Evolutionary conservation across 352 stramenopile species (phyloP), one percentile per base, ranked within the genome.

Genomic region (Pythium rishiriense): DNA sequence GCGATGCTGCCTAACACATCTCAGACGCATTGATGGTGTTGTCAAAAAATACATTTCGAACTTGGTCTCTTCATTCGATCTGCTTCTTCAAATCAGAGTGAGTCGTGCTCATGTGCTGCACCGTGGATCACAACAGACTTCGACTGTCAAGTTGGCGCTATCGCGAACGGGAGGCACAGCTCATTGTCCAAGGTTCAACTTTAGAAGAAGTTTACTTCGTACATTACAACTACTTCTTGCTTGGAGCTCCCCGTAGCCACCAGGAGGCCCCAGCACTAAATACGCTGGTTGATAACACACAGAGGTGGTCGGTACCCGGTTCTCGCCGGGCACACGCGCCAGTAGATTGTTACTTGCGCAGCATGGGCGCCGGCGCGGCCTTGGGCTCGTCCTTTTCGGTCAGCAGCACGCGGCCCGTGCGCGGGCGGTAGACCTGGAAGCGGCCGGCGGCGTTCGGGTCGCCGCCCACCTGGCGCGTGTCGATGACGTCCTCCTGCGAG

Each of bases 401-500:
- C n/a, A 14, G 2, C 2, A 67, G 51, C 42, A 24, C 21, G 42
- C 60, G 60, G 24, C 51, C 43, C 33, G 53, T 51, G 62, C 62
- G 53, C 15, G 43, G 43, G 31, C 46, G 53, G 12, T 8, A 25
- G 33, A 57, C 12, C 37, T 52, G 22, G 53, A 69, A 69, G 28
- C 62, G 62, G 17, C 21, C 37, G 8, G 17, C 47, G 22, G 45
- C 62, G 21, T 69, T 69, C n/a, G 31, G 31, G 54, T 69, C 62
- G 33, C 26, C 21, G 21, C 2, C 15, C n/a, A 69, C 61, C 26
- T 69, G 29, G 47, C 62, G 53, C 29, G 50, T 50, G 54, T 64
- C 54, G 12, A 46, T 39, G 5, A 17, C 47, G 7, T 58, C 46
- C 15, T 58, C 53, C 35, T 58, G 53, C 45, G 52, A 37, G 26